Conservation (phyloP, 257 asterid species). For the Nyctanthes arbortristis region DNA sequence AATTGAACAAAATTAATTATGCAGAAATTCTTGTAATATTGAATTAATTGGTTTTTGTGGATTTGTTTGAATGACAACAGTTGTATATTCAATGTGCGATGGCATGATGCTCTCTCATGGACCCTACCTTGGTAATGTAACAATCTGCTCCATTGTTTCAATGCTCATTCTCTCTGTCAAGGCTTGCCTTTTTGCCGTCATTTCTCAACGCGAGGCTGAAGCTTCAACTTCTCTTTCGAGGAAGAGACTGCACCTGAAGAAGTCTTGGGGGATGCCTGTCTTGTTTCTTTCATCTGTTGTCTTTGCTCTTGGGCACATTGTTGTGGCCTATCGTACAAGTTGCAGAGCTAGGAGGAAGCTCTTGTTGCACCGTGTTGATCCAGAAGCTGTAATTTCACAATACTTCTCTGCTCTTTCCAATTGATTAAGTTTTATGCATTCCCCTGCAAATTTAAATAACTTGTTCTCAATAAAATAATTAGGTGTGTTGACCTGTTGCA, state of each 20-base stretch:
- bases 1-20: neutral
- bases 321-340: constrained; percentile 86
- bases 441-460: neutral
- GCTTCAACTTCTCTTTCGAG: constrained; percentile 68
- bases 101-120: constrained; percentile 78
- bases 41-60: constrained; percentile 24
- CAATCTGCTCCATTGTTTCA: constrained; percentile 69
- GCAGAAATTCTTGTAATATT: constrained; percentile 1
- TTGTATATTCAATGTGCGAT: constrained; percentile 74
- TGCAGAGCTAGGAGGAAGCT: constrained; percentile 95
- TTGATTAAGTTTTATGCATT: neutral
- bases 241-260: constrained; percentile 88
- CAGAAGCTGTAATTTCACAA: constrained; percentile 76
- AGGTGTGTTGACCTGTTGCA: neutral
- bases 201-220: constrained; percentile 79
- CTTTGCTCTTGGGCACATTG: constrained; percentile 96
- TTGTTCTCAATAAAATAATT: neutral
- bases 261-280: constrained; percentile 99
- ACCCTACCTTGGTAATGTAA: constrained; percentile 88
- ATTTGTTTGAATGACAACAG: constrained; percentile 43
- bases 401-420: neutral
- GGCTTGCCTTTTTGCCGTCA: constrained; percentile 80
- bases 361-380: constrained; percentile 77
- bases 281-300: constrained; percentile 91
- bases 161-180: constrained; percentile 72